Evolutionary conservation across 352 stramenopile species (phyloP).

Genomic region (Salisapilia sapeloensis): DNA sequence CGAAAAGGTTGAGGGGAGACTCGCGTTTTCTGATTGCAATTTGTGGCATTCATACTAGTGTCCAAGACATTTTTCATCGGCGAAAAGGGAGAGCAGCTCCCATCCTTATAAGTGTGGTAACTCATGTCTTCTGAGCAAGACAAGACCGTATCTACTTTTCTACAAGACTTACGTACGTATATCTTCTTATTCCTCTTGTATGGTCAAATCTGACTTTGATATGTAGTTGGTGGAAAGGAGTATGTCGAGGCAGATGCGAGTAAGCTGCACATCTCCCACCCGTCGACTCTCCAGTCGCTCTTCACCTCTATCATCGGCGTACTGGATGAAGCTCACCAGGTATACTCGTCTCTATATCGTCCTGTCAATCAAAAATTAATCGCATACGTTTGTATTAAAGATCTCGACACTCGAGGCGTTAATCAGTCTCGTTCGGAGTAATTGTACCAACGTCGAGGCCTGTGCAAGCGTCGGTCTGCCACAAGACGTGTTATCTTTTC

Average conservation of each 20-base stretch:
- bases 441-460: conserved; percentile 57
- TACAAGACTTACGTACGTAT: no score
- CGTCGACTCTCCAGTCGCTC: conserved; percentile 30
- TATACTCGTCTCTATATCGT: conserved; percentile 1
- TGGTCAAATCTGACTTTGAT: neutral
- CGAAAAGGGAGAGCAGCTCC: no score
- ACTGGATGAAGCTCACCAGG: conserved; percentile 45
- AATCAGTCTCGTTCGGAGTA: conserved; percentile 61
- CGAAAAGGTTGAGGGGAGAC: no score
- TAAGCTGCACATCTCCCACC: conserved; percentile 47
- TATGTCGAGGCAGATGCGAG: conserved; percentile 38
- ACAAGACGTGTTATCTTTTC: conserved; percentile 48
- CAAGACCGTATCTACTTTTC: no score
- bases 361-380: neutral
- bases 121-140: no score
- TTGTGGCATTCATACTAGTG: no score
- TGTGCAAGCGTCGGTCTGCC: conserved; percentile 54
- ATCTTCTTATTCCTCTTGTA: no score
- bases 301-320: conserved; percentile 52
- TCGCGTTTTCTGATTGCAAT: no score
- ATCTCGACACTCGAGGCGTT: conserved; percentile 45
- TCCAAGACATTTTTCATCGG: no score
- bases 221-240: conserved; percentile 37
- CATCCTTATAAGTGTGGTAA: no score
- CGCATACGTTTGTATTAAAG: conserved; percentile 4